Base-by-base conservation (phyloP, 306 rosid genomes). In the Pueraria montana region DNA sequence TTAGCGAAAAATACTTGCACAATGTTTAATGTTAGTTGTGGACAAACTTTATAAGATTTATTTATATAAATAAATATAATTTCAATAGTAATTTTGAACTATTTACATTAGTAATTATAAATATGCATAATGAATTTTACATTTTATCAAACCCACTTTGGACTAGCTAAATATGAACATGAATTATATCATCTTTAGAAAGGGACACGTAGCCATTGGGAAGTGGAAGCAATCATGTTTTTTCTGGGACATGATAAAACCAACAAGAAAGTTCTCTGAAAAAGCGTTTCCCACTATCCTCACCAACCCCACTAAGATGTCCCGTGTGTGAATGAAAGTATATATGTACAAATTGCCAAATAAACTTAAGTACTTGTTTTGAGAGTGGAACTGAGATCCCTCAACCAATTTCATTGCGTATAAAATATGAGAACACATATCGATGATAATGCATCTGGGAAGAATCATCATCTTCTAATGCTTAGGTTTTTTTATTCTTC, bases 401-500 rank as follows among this genome's bases (percentile, higher is more conserved):
- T 63, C 71, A 23, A 17, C 32, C 24, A 26, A 3, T 77, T 80
- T 34, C 63, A 24, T 36, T 49, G 56, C 43, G 18, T 20, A 63
- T 49, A 27, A 65, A 84, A 55, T n/a, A 89, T 86, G 91, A 84
- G 86, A 49, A 32, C 68, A 42, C 70, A 76, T 64, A 73, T 30
- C 45, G 86, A 82, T 43, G 81, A 80, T 5, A 71, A 56, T 78
- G 17, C 56, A 21, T 68, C 84, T 1, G 62, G n/a, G 36, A 67
- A 46, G 62, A 64, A 77, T 40, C 66, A 49, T 52, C 67, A 49
- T 46, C 58, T 68, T 58, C 84, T 86, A 23, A 18, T 75, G 81
- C 93, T 95, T 27, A 91, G 87, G 87, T 38, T 93, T 65, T 11
- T 93, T 50, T 92, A 92, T 71, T 86, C 83, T 14, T 91, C 91